Percentiles rank a stretch among this genome's conserved stretches.
Conservation (phyloP, 352 stramenopile genomes). For the Globisporangium cylindrosporum region DNA sequence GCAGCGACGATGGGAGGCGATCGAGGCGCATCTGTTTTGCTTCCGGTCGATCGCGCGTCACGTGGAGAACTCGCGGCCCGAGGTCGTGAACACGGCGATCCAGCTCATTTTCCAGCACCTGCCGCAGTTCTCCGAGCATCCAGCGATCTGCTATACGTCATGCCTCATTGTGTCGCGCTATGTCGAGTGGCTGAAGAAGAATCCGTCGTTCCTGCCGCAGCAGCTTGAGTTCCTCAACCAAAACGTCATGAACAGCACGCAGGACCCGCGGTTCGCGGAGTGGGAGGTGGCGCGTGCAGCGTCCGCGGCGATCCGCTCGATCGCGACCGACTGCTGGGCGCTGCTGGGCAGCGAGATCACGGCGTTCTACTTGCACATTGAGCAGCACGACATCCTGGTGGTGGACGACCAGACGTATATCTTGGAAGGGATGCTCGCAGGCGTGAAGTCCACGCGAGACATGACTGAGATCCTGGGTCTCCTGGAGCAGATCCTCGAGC, state of each 20-base stretch:
- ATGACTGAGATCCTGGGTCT: constrained; percentile 38
- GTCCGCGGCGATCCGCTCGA: constrained; percentile 58
- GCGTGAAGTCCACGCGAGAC: constrained; percentile 51
- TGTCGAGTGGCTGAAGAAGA: constrained; percentile 57
- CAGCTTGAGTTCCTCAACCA: constrained; percentile 73
- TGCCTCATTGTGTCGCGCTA: constrained; percentile 86
- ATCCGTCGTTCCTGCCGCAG: constrained; percentile 42
- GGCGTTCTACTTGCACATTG: constrained; percentile 76
- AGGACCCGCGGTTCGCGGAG: constrained; percentile 44
- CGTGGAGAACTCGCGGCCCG: constrained; percentile 43
- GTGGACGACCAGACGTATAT: constrained; percentile 87
- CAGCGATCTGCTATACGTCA: constrained; percentile 82
- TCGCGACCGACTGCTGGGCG: constrained; percentile 79
- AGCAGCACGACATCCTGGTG: constrained; percentile 58
- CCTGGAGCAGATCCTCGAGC: constrained; percentile 66
- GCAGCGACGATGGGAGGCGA: constrained; percentile 63
- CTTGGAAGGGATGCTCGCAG: constrained; percentile 70
- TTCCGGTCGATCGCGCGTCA: constrained; percentile 82
- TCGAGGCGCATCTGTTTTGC: constrained; percentile 82
- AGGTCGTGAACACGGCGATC: constrained; percentile 37
- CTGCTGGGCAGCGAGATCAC: constrained; percentile 64
- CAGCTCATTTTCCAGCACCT: constrained; percentile 79
- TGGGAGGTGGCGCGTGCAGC: constrained; percentile 80
- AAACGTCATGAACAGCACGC: constrained; percentile 56
- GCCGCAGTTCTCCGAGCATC: constrained; percentile 66